A percentile compares a stretch with the other conserved stretches of the same genome.
phyloP scores from a whole-genome alignment of 2,329 filamentous ascomycete species.

The Claviceps sp. region DNA sequence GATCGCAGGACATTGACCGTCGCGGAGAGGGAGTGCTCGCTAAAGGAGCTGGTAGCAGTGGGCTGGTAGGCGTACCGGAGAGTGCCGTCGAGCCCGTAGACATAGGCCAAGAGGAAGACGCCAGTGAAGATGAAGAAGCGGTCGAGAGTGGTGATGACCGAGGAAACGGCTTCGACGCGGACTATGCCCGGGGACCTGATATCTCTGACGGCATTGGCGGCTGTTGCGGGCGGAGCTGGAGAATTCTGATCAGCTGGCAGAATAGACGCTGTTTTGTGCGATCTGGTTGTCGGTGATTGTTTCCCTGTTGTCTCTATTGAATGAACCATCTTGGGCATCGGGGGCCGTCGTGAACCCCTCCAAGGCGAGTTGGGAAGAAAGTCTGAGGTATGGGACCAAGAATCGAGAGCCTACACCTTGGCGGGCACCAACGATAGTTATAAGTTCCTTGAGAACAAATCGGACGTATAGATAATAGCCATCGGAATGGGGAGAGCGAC shows the following conservation, averaged over 20 bases:
- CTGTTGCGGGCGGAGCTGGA: slow-evolving; percentile 1
- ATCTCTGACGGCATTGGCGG: slow-evolving; percentile 15
- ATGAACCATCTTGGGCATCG: neutral
- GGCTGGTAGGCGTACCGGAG: slow-evolving; percentile 44
- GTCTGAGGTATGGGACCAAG: neutral
- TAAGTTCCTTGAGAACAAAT: neutral
- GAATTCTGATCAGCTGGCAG: neutral
- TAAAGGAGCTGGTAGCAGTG: slow-evolving; percentile 35
- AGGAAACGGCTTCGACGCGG: slow-evolving; percentile 43
- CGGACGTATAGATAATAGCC: neutral
- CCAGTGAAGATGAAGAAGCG: slow-evolving; percentile 44
- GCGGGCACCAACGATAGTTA: neutral
- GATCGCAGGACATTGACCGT: slow-evolving; percentile 43
- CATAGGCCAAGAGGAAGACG: slow-evolving; percentile 50
- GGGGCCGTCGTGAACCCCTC: neutral
- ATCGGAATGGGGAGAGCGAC: neutral
- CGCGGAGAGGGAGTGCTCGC: slow-evolving; percentile 39
- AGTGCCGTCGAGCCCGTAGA: slow-evolving; percentile 46
- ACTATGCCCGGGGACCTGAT: slow-evolving; percentile 38
- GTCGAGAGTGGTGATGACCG: slow-evolving; percentile 36
- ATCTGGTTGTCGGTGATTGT: neutral
- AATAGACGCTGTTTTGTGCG: slow-evolving; percentile 4
- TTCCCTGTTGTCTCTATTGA: neutral
- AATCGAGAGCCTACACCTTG: neutral
- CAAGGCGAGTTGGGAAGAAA: neutral